A percentile compares a stretch with the other conserved stretches of the same genome.
Conservation (phyloP, 179 eudicot species). For the Gypsophila paniculata region DNA sequence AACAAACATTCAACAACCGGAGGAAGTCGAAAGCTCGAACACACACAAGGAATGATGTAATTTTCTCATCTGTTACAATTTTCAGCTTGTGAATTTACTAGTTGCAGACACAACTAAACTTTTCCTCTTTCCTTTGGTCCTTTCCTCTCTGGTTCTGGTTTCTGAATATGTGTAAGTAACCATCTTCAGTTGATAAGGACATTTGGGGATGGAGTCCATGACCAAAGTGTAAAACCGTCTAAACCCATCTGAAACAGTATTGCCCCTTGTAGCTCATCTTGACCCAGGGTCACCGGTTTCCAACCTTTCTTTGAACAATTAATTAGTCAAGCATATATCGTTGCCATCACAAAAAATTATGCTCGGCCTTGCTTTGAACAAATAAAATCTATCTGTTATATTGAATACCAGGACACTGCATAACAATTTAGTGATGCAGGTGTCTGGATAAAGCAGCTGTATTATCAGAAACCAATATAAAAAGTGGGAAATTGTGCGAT, state of each 20-base stretch:
- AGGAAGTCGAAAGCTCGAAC: constrained; percentile 52
- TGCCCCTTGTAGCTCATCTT: background rate
- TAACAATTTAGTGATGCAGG: constrained; percentile 21
- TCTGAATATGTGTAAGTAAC: too few relatives aligned
- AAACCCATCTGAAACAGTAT: background rate
- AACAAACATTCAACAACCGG: constrained; percentile 43
- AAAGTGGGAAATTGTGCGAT: constrained; percentile 12
- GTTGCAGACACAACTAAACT: background rate
- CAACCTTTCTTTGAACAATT: too few relatives aligned
- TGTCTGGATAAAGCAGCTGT: constrained; percentile 48
- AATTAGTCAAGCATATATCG: too few relatives aligned
- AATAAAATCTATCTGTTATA: background rate
- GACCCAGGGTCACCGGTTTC: too few relatives aligned
- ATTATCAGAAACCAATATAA: constrained; percentile 23
- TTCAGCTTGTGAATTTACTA: background rate
- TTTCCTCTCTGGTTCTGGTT: background rate
- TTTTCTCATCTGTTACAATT: constrained; percentile 9
- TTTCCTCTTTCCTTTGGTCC: background rate
- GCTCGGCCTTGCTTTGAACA: background rate
- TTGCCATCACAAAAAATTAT: too few relatives aligned
- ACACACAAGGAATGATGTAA: constrained; percentile 54
- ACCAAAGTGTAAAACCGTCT: background rate
- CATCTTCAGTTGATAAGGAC: too few relatives aligned
- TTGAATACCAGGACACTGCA: background rate
- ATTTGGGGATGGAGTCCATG: background rate